Evolutionary conservation across 805 yeast genomes (phyloP).

Genomic region (Grigorovia humatica): DNA sequence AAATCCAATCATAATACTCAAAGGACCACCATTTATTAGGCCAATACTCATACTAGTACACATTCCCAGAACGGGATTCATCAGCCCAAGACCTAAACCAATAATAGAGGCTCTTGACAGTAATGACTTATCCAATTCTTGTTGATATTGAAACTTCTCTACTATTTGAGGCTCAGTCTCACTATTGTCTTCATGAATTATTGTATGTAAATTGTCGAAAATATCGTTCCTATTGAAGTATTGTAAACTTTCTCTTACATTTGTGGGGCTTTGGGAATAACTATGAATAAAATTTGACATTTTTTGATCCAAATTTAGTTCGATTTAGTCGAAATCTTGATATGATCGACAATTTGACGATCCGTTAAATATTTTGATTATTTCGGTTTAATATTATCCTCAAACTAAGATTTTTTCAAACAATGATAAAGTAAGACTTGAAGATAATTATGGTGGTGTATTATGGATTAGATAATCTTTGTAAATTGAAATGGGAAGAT

Average conservation of each 20-base stretch:
- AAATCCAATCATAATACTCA: conserved; percentile 70
- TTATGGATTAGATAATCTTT: too few relatives aligned
- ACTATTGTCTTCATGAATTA: conserved; percentile 30
- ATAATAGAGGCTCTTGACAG: conserved; percentile 60
- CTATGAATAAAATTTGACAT: neutral
- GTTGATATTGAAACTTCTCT: conserved; percentile 66
- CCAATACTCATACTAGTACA: conserved; percentile 66
- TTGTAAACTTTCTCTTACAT: conserved; percentile 16
- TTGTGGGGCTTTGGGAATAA: neutral
- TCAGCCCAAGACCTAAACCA: conserved; percentile 68
- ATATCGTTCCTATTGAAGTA: conserved; percentile 16
- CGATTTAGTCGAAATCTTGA: neutral
- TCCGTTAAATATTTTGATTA: neutral
- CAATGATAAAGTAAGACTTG: neutral
- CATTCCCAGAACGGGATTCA: conserved; percentile 76
- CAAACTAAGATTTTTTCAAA: neutral
- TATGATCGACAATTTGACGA: neutral
- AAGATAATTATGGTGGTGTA: too few relatives aligned
- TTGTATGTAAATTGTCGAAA: conserved; percentile 23
- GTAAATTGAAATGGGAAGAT: too few relatives aligned
- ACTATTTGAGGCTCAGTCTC: conserved; percentile 45
- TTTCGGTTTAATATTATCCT: neutral
- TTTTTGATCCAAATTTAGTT: too few relatives aligned
- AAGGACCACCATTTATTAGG: conserved; percentile 65
- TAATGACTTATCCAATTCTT: conserved; percentile 51